phyloP scores from a whole-genome alignment of 192 early-diverging fungal genomes.

The Coemansia sp. region DNA sequence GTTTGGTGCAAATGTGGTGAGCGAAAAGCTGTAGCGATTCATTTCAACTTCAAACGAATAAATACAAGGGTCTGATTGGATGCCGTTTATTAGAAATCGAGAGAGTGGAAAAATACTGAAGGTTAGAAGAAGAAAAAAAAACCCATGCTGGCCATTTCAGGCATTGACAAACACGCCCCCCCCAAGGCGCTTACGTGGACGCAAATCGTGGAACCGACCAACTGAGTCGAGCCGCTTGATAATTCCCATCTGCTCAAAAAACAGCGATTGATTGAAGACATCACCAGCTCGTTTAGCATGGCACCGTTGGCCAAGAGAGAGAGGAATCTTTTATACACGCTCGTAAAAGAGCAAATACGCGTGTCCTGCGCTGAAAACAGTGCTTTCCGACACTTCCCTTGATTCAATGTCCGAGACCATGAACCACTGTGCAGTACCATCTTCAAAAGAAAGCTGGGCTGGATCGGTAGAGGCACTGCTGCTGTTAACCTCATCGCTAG shows the following conservation, averaged over 20 bases:
- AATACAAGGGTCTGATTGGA: neutral
- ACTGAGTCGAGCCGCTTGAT: no score
- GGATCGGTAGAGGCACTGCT: neutral
- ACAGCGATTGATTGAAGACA: no score
- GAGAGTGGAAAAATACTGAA: slow-evolving; percentile 1
- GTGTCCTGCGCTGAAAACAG: slow-evolving; percentile 45
- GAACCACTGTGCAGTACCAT: slow-evolving; percentile 58
- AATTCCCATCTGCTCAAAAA: no score
- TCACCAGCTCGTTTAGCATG: no score
- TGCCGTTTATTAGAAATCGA: neutral
- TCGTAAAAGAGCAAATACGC: slow-evolving; percentile 60
- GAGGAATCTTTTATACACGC: slow-evolving; percentile 13
- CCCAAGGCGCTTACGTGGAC: slow-evolving; percentile 7
- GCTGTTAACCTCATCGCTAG: neutral
- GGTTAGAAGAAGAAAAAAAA: neutral
- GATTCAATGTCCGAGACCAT: slow-evolving; percentile 63
- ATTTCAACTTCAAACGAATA: slow-evolving; percentile 11
- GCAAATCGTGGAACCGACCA: neutral
- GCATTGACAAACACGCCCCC: neutral
- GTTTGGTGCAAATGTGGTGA: slow-evolving; percentile 99
- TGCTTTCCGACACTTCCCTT: slow-evolving; percentile 49
- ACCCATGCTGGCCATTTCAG: neutral
- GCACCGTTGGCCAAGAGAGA: no score
- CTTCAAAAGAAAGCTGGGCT: neutral
- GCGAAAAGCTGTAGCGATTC: slow-evolving; percentile 90